These are phyloP conservation scores for Ophiostoma novo-ulmi DNA, from an alignment of 2,329 filamentous ascomycete species.

Conservation along the genomic window DNA sequence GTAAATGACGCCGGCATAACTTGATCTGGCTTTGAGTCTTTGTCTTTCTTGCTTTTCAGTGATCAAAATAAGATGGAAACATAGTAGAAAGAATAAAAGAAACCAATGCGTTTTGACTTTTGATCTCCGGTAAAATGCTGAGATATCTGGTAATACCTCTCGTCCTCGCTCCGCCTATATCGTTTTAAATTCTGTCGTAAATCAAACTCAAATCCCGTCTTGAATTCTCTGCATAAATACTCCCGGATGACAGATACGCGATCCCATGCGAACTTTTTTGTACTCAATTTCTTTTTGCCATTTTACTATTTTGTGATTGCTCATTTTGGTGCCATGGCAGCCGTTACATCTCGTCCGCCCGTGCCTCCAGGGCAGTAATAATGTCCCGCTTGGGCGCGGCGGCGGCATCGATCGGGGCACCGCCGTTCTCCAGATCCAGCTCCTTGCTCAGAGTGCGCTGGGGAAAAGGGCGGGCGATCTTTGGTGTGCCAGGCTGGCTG, in stretches of 20 bases:
- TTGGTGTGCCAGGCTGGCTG: slow-evolving; percentile 62
- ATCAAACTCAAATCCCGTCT: not conserved
- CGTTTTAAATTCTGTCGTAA: not conserved
- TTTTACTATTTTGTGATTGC: not conserved
- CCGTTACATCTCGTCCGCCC: slow-evolving; percentile 31
- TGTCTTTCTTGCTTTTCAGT: no score
- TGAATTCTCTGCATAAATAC: not conserved
- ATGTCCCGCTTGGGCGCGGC: slow-evolving; percentile 29
- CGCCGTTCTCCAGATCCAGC: slow-evolving; percentile 34
- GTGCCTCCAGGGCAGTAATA: slow-evolving; percentile 35
- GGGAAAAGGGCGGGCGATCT: slow-evolving; percentile 52
- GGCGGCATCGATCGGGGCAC: not conserved
- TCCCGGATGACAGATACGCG: not conserved
- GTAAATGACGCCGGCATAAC: not conserved
- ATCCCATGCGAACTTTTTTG: not conserved
- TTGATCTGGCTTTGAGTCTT: not conserved
- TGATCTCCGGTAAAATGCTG: not conserved
- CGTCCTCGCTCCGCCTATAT: not conserved
- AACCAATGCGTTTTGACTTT: not conserved
- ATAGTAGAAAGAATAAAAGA: not conserved
- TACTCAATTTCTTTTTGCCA: not conserved
- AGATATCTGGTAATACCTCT: not conserved
- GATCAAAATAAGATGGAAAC: not conserved
- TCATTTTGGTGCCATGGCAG: not conserved
- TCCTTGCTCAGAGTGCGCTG: slow-evolving; percentile 44